Conservation (phyloP, 345 rosid species). For the Gossypium mustelinum region DNA sequence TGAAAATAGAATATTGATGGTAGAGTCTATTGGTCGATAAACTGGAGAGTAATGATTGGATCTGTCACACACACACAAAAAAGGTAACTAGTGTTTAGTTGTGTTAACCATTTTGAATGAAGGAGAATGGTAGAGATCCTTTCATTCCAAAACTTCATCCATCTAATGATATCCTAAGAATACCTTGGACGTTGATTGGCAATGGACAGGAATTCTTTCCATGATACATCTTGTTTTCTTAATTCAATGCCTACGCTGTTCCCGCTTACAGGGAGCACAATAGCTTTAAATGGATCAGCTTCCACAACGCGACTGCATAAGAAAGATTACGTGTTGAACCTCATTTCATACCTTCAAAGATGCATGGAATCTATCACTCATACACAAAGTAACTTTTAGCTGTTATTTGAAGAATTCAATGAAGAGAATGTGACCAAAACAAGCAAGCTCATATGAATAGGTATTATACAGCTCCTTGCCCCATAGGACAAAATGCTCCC, state of each 20-base stretch:
- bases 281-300: constrained; percentile 63
- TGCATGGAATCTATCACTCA: background rate
- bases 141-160: background rate
- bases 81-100: background rate
- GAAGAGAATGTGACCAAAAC: no score
- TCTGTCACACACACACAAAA: constrained; percentile 28
- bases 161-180: no score
- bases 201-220: constrained; percentile 61
- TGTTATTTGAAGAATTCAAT: background rate
- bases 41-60: constrained; percentile 39
- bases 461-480: no score
- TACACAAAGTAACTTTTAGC: background rate
- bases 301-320: constrained; percentile 70
- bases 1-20: constrained; percentile 80
- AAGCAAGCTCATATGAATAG: no score
- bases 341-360: background rate
- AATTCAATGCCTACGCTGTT: constrained; percentile 38
- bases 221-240: constrained; percentile 64
- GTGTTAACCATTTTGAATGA: background rate
- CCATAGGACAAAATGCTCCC: no score
- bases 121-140: background rate
- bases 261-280: constrained; percentile 68
- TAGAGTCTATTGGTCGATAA: constrained; percentile 52
- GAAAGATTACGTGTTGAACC: background rate
- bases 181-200: constrained; percentile 41